These are phyloP conservation scores for Teratosphaeria nubilosa DNA, from an alignment of 2,329 filamentous ascomycete species.

Conservation along the genomic window DNA sequence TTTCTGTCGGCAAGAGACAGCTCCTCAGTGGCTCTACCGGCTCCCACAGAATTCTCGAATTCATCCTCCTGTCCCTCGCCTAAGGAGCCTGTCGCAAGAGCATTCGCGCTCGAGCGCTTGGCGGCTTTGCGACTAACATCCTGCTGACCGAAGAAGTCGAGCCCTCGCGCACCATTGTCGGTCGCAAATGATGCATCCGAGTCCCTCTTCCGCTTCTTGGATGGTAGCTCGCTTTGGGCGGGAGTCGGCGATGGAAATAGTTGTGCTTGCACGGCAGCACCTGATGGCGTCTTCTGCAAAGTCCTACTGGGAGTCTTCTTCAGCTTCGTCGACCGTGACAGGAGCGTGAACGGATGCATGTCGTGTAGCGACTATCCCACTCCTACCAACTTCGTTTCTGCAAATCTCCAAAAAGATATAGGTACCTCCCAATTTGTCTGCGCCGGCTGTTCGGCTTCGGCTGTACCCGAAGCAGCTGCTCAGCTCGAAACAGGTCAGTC, in stretches of 20 bases:
- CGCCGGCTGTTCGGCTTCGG: neutral
- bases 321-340: conserved; percentile 59
- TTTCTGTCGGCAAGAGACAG: conserved; percentile 15
- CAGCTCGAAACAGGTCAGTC: neutral
- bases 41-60: neutral
- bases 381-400: neutral
- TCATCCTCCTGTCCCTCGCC: neutral
- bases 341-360: conserved; percentile 65
- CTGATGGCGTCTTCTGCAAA: conserved; percentile 48
- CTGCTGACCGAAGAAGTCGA: conserved; percentile 33
- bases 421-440: too few species aligned
- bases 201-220: conserved; percentile 35
- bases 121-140: neutral
- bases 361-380: neutral
- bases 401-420: neutral
- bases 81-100: neutral
- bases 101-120: neutral
- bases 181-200: conserved; percentile 7
- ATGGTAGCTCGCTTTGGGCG: conserved; percentile 5
- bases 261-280: conserved; percentile 57
- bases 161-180: conserved; percentile 22
- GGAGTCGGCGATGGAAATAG: conserved; percentile 36
- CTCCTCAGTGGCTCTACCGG: neutral
- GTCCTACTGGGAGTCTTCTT: conserved; percentile 27
- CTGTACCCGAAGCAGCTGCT: neutral